These are phyloP conservation scores for Fonsecaea multimorphosa DNA, from an alignment of 2,329 filamentous ascomycete species.

Conservation along the genomic window DNA sequence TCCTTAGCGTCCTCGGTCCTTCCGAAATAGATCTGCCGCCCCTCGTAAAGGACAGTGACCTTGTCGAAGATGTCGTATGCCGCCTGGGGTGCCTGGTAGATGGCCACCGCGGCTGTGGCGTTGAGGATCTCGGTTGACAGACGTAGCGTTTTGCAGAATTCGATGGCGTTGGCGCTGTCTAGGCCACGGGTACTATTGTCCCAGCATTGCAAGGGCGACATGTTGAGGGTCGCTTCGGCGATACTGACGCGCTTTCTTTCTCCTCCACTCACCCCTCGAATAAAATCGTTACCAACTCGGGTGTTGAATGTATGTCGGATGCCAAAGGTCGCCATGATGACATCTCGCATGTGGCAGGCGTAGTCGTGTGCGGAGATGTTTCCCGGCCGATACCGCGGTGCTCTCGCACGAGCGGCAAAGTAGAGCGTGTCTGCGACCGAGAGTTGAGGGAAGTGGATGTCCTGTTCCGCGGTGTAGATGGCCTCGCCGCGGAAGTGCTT, in stretches of 20 bases:
- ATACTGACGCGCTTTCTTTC: slow-evolving; percentile 68
- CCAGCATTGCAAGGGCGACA: slow-evolving; percentile 54
- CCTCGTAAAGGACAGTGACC: slow-evolving; percentile 74
- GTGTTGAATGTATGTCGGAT: slow-evolving; percentile 52
- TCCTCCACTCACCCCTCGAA: slow-evolving; percentile 68
- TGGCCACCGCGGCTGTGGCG: slow-evolving; percentile 61
- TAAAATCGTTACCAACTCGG: slow-evolving; percentile 62
- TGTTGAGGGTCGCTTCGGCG: slow-evolving; percentile 57
- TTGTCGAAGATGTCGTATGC: slow-evolving; percentile 74
- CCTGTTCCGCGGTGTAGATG: slow-evolving; percentile 84
- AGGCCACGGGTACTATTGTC: slow-evolving; percentile 60
- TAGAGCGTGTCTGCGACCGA: slow-evolving; percentile 65
- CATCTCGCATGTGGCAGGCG: slow-evolving; percentile 52
- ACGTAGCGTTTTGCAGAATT: slow-evolving; percentile 62
- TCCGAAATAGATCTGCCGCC: slow-evolving; percentile 79
- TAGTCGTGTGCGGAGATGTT: slow-evolving; percentile 53
- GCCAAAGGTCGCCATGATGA: slow-evolving; percentile 60
- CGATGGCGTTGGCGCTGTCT: slow-evolving; percentile 63
- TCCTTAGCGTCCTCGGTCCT: slow-evolving; percentile 63
- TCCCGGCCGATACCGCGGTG: slow-evolving; percentile 50
- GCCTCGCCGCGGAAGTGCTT: slow-evolving; percentile 81
- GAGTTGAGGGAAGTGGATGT: slow-evolving; percentile 79
- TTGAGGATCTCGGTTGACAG: slow-evolving; percentile 58
- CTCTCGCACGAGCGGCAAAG: slow-evolving; percentile 61
- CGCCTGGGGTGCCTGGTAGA: slow-evolving; percentile 61